phyloP scores from a whole-genome alignment of 1,139 yeast species.

The Hyphopichia burtonii region DNA sequence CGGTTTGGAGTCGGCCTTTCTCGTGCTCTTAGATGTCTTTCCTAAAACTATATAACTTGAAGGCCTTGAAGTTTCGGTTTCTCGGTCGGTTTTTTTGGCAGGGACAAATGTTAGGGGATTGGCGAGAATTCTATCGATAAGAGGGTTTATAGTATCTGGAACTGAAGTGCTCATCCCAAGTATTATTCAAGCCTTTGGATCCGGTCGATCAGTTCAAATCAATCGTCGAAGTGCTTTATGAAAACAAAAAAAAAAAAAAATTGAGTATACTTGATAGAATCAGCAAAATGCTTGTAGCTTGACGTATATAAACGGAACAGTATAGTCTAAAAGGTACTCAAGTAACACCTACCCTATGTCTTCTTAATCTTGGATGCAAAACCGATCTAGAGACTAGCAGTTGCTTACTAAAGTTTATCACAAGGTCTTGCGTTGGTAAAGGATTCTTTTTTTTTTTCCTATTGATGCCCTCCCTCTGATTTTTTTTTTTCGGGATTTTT shows the following conservation, averaged over 20 bases:
- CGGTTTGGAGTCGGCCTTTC: too few species aligned
- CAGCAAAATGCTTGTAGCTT: too few species aligned
- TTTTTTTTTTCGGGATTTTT: neutral
- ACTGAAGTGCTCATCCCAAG: conserved; percentile 4
- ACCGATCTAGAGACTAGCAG: neutral
- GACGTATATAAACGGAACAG: too few species aligned
- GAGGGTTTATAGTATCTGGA: conserved; percentile 27
- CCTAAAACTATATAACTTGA: conserved; percentile 40
- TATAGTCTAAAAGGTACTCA: too few species aligned
- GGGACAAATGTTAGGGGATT: conserved; percentile 61
- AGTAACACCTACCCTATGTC: too few species aligned
- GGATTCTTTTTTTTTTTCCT: neutral
- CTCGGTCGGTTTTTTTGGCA: conserved; percentile 35
- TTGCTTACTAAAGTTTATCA: too few species aligned
- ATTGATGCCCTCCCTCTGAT: neutral
- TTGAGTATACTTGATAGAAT: too few species aligned
- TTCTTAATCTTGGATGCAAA: neutral
- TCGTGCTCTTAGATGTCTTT: neutral
- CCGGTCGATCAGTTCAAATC: neutral
- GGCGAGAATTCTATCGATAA: conserved; percentile 57
- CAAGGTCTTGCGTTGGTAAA: neutral
- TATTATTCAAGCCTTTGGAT: neutral
- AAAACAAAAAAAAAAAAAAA: too few species aligned
- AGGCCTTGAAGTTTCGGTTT: conserved; percentile 23
- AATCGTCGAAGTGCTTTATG: too few species aligned